phyloP scores from a whole-genome alignment of 495 filamentous ascomycete species.

The Cryomyces minteri region DNA sequence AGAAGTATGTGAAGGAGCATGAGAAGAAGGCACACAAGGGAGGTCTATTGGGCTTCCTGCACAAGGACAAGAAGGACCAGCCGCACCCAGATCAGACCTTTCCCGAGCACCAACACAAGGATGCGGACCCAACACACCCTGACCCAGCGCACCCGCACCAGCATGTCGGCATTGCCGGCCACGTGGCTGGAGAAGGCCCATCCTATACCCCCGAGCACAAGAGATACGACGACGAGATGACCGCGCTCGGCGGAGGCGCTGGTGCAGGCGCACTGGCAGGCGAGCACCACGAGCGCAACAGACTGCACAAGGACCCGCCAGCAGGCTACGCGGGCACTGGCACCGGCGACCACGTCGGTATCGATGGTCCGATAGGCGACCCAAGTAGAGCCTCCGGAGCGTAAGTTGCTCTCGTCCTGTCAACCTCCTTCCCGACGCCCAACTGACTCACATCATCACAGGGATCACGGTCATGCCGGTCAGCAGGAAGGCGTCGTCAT shows the following conservation, averaged over 20 bases:
- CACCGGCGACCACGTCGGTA: conserved; percentile 1
- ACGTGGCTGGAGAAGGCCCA: neutral
- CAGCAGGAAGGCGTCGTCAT: conserved; percentile 5
- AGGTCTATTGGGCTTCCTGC: conserved; percentile 14
- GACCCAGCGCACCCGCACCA: neutral
- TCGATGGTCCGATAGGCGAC: conserved; percentile 6
- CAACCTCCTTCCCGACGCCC: too few species aligned
- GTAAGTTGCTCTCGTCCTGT: neutral
- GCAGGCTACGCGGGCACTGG: conserved; percentile 3
- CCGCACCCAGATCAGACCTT: neutral
- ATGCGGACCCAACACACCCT: neutral
- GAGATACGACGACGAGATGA: conserved; percentile 2
- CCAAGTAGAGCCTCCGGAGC: conserved; percentile 2
- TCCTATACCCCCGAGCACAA: conserved; percentile 3
- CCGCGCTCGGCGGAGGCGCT: conserved; percentile 3
- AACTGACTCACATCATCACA: too few species aligned
- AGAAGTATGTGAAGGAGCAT: conserved; percentile 3
- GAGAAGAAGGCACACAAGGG: conserved; percentile 5
- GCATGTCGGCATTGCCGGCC: neutral
- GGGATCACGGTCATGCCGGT: too few species aligned
- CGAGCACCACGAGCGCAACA: conserved; percentile 6
- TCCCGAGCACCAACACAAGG: neutral
- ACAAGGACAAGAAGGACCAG: conserved; percentile 14
- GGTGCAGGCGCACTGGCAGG: conserved; percentile 1
- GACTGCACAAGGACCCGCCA: conserved; percentile 14